phyloP scores from a whole-genome alignment of 2,329 filamentous ascomycete genomes.

The Pleoardoris graminearum region DNA sequence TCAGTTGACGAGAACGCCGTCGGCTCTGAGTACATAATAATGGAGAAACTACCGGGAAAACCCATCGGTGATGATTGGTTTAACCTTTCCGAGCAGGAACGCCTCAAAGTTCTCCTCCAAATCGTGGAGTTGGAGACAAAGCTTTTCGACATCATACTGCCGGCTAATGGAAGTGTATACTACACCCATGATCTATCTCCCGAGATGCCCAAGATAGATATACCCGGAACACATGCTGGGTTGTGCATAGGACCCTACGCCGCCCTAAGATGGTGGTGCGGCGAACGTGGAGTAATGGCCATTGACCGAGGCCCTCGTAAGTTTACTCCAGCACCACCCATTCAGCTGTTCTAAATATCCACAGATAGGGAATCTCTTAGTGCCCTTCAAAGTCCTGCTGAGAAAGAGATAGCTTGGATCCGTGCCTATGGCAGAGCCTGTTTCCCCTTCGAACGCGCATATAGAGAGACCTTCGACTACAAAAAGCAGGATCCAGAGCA shows the following conservation, averaged over 20 bases:
- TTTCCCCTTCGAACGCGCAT: conserved; percentile 23
- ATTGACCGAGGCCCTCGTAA: conserved; percentile 31
- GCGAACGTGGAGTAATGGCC: conserved; percentile 18
- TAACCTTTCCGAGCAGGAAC: conserved; percentile 22
- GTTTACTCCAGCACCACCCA: conserved; percentile 5
- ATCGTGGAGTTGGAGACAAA: conserved; percentile 26
- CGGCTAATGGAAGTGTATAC: conserved; percentile 33
- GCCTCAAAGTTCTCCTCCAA: conserved; percentile 20
- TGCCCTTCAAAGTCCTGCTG: conserved; percentile 24
- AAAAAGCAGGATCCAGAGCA: conserved; percentile 24
- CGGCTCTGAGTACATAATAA: conserved; percentile 37
- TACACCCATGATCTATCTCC: conserved; percentile 17
- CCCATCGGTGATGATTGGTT: conserved; percentile 27
- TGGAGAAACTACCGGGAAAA: conserved; percentile 32
- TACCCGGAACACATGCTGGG: conserved; percentile 14
- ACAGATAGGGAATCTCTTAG: conserved; percentile 18
- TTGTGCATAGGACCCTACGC: conserved; percentile 30
- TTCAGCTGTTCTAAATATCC: conserved; percentile 6
- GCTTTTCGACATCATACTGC: conserved; percentile 22
- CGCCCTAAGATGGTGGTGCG: conserved; percentile 24
- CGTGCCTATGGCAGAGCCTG: conserved; percentile 21
- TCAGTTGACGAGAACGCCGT: conserved; percentile 23
- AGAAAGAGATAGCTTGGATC: conserved; percentile 33
- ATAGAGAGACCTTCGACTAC: conserved; percentile 28
- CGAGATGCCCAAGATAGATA: conserved; percentile 9